A percentile compares a stretch with the other conserved stretches of the same genome.
Evolutionary conservation across 441 rosid species (phyloP).

Genomic region (Dalechampia spathulata): DNA sequence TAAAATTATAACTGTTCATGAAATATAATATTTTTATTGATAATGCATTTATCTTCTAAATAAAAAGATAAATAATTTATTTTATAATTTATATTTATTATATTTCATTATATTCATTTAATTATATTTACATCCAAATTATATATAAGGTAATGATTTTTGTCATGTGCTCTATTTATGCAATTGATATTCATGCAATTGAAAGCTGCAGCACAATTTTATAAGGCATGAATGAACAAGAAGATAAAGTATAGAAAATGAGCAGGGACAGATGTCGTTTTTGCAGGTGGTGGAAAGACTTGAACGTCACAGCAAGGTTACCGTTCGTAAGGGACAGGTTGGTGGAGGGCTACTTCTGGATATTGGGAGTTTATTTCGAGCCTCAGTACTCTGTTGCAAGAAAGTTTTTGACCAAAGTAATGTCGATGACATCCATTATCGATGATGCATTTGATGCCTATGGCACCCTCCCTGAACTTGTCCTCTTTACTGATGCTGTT

Average conservation of each 20-base stretch:
- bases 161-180: too few species aligned
- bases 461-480: conserved; percentile 10
- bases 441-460: conserved; percentile 27
- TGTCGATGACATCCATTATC: conserved; percentile 7
- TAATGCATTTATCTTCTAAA: too few species aligned
- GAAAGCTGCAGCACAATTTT: too few species aligned
- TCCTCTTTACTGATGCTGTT: too few species aligned
- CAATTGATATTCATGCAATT: too few species aligned
- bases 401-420: conserved; percentile 17
- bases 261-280: not conserved
- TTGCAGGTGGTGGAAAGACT: conserved; percentile 23
- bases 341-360: conserved; percentile 15
- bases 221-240: not conserved
- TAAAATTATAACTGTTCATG: too few species aligned
- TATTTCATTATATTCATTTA: too few species aligned
- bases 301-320: conserved; percentile 4
- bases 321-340: conserved; percentile 14
- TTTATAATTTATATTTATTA: too few species aligned
- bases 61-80: too few species aligned
- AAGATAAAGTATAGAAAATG: not conserved
- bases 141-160: too few species aligned
- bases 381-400: conserved; percentile 15
- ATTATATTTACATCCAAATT: too few species aligned
- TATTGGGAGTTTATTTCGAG: conserved; percentile 8
- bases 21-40: too few species aligned